These are phyloP conservation scores for Penicillium olsonii DNA, from an alignment of 2,329 filamentous ascomycete genomes.

Conservation along the genomic window DNA sequence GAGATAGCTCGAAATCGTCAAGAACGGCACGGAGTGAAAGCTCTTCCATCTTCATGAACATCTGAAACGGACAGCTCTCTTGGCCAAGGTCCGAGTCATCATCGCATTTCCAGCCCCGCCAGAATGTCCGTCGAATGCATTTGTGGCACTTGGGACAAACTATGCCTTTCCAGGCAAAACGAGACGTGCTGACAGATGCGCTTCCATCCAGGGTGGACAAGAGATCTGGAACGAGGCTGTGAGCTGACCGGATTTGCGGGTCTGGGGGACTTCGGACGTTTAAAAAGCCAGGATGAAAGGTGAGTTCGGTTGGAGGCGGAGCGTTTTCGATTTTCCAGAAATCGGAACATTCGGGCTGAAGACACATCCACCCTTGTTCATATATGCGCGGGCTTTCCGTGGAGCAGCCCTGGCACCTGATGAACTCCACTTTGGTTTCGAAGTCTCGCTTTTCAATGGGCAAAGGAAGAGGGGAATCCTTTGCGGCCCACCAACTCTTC, in stretches of 20 bases:
- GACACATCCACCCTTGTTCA: constrained; percentile 60
- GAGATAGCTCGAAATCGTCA: constrained; percentile 32
- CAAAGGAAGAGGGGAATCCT: constrained; percentile 27
- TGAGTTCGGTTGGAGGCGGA: constrained; percentile 32
- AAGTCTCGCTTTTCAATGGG: constrained; percentile 34
- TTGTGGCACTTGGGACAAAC: constrained; percentile 65
- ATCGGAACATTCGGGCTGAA: constrained; percentile 51
- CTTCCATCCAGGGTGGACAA: constrained; percentile 40
- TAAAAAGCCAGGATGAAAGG: constrained; percentile 62
- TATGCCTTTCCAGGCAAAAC: constrained; percentile 61
- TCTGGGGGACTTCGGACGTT: constrained; percentile 52
- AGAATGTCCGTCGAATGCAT: constrained; percentile 62
- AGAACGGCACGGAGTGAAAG: constrained; percentile 37
- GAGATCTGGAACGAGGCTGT: constrained; percentile 43
- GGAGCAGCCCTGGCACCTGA: constrained; percentile 46
- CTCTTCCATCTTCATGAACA: constrained; percentile 27
- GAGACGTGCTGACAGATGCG: constrained; percentile 49
- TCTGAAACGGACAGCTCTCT: constrained; percentile 51
- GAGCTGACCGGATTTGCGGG: constrained; percentile 37
- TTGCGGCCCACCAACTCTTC: constrained; percentile 62
- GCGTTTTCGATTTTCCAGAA: constrained; percentile 57
- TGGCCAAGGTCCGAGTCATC: constrained; percentile 31
- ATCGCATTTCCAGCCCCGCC: constrained; percentile 63
- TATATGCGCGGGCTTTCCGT: constrained; percentile 37
- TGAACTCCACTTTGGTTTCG: constrained; percentile 20